These are phyloP conservation scores for Selaginella moellendorffii DNA, from an alignment of 75 land plant species.

Conservation along the genomic window DNA sequence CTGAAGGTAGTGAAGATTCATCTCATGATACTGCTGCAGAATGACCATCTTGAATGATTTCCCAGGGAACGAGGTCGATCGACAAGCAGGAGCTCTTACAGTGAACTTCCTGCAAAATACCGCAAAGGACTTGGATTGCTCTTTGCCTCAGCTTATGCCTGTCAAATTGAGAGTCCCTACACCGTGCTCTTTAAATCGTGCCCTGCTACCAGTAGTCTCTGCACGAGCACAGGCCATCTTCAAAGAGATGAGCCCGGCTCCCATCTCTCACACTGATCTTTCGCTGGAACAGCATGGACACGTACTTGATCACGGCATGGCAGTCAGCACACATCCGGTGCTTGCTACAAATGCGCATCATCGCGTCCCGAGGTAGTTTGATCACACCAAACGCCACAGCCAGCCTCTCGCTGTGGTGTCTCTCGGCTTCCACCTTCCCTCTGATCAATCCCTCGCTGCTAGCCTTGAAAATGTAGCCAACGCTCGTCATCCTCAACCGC, in stretches of 20 bases:
- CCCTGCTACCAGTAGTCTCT: slow-evolving; percentile 2
- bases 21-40: too few species aligned
- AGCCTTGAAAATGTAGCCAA: background rate
- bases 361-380: background rate
- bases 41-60: too few species aligned
- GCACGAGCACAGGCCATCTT: slow-evolving; percentile 10
- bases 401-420: slow-evolving; percentile 10
- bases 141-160: too few species aligned
- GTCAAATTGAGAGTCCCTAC: too few species aligned
- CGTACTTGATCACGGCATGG: slow-evolving; percentile 6
- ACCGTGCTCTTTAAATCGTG: background rate
- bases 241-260: slow-evolving; percentile 1
- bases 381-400: slow-evolving; percentile 10
- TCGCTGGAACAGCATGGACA: slow-evolving; percentile 2
- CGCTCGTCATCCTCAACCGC: background rate
- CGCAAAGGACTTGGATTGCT: too few species aligned
- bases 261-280: slow-evolving; percentile 6
- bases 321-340: slow-evolving; percentile 9
- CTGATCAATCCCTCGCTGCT: background rate
- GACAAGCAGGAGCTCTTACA: too few species aligned
- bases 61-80: too few species aligned
- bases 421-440: background rate
- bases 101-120: too few species aligned
- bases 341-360: background rate
- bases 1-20: too few species aligned